Evolutionary conservation across 148 eudicot genomes (phyloP).

Genomic region (Polygonum aviculare): DNA sequence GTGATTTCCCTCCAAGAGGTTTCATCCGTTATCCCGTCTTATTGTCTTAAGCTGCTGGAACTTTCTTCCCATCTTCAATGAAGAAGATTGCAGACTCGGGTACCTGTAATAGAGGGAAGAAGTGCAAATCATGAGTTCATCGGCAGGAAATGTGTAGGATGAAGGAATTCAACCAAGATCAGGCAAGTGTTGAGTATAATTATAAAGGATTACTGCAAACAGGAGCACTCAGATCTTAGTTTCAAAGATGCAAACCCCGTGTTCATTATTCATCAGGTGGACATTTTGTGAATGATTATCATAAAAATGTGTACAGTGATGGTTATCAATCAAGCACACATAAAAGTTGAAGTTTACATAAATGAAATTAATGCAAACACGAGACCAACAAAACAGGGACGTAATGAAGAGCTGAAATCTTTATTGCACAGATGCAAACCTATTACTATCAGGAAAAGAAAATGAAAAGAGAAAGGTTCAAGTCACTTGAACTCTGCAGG

Average conservation of each 20-base stretch:
- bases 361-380: not conserved
- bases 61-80: conserved; percentile 79
- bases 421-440: not conserved
- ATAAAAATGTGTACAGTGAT: not conserved
- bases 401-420: not conserved
- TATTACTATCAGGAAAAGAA: not conserved
- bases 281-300: not conserved
- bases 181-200: not conserved
- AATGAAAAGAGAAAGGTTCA: not conserved
- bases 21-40: not conserved
- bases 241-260: not conserved
- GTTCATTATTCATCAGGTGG: not conserved
- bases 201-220: not conserved
- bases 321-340: not conserved
- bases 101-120: conserved; percentile 30
- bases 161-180: conserved; percentile 8
- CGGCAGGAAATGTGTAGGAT: not conserved
- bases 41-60: conserved; percentile 39
- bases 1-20: not conserved
- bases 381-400: no score
- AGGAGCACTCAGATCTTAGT: not conserved
- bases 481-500: not conserved
- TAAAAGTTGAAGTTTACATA: no score
- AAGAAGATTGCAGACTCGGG: conserved; percentile 67
- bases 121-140: not conserved